phyloP scores from a whole-genome alignment of 2,329 filamentous ascomycete species.

The Reticulascus tulasneorum region DNA sequence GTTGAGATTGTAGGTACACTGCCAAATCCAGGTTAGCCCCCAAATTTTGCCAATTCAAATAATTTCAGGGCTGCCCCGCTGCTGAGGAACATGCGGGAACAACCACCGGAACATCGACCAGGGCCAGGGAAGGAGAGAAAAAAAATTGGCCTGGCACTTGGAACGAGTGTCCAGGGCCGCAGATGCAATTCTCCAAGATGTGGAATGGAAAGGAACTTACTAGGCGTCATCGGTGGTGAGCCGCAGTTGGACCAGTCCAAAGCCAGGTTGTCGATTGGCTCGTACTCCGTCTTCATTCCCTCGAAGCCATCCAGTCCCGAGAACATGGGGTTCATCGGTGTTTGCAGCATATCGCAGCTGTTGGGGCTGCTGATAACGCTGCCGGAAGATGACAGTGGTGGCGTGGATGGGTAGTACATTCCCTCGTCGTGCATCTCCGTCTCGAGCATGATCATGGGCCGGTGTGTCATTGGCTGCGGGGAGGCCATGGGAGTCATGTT shows the following conservation, averaged over 20 bases:
- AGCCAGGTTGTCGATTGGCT: conserved; percentile 70
- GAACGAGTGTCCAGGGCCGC: neutral
- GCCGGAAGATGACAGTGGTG: conserved; percentile 78
- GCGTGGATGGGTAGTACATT: conserved; percentile 78
- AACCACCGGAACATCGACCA: conserved; percentile 1
- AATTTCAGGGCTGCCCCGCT: conserved; percentile 7
- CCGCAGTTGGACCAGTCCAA: conserved; percentile 73
- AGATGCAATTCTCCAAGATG: conserved; percentile 4
- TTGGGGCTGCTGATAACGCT: conserved; percentile 85
- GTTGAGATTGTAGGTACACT: conserved; percentile 49
- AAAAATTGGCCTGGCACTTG: conserved; percentile 2
- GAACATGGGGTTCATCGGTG: conserved; percentile 78
- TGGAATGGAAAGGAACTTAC: conserved; percentile 54
- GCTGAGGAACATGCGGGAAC: neutral
- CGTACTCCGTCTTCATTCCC: conserved; percentile 65
- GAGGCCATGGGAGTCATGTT: conserved; percentile 74
- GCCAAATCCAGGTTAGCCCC: conserved; percentile 32
- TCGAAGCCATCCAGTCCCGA: conserved; percentile 64
- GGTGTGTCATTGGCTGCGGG: conserved; percentile 63
- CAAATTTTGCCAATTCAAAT: conserved; percentile 1
- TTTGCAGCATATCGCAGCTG: conserved; percentile 71
- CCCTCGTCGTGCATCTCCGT: conserved; percentile 65
- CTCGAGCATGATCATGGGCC: conserved; percentile 75
- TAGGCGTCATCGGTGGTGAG: conserved; percentile 86
- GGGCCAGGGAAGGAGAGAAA: conserved; percentile 1